Conservation (phyloP, 257 asterid species). For the Verbascum thapsus region DNA sequence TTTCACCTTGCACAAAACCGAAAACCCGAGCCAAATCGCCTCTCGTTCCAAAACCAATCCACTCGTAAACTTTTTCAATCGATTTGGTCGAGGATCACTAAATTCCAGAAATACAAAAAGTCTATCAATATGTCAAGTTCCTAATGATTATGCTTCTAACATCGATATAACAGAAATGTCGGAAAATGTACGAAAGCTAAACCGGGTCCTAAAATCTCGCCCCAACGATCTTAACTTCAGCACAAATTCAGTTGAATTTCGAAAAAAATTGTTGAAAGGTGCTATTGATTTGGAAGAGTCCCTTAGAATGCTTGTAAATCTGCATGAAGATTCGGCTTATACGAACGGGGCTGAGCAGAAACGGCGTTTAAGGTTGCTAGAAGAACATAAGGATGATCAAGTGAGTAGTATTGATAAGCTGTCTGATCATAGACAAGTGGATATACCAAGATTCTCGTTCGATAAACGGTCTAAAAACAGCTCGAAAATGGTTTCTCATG, state of each 20-base stretch:
- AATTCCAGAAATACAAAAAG: constrained; percentile 26
- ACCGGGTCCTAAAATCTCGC: constrained; percentile 26
- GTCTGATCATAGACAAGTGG: constrained; percentile 40
- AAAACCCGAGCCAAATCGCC: constrained; percentile 33
- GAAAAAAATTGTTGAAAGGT: constrained; percentile 49
- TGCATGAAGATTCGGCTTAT: constrained; percentile 50
- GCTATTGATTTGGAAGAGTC: constrained; percentile 65
- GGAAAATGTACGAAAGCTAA: constrained; percentile 34
- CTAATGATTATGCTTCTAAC: constrained; percentile 35
- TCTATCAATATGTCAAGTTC: too few species aligned
- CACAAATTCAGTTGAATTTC: constrained; percentile 43
- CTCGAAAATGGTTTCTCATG: constrained; percentile 29
- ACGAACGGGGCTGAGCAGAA: constrained; percentile 35
- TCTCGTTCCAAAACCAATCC: constrained; percentile 34
- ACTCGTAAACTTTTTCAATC: constrained; percentile 45
- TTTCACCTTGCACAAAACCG: constrained; percentile 42
- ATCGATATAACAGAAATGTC: constrained; percentile 50
- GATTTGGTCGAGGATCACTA: constrained; percentile 9
- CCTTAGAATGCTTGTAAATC: constrained; percentile 45
- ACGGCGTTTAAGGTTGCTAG: constrained; percentile 43
- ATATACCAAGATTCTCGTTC: constrained; percentile 54
- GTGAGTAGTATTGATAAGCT: constrained; percentile 12
- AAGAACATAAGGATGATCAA: constrained; percentile 41
- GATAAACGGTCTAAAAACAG: constrained; percentile 45
- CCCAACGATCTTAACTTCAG: constrained; percentile 42